Base-by-base conservation (phyloP, 345 rosid species). In the Ricinus communis region DNA sequence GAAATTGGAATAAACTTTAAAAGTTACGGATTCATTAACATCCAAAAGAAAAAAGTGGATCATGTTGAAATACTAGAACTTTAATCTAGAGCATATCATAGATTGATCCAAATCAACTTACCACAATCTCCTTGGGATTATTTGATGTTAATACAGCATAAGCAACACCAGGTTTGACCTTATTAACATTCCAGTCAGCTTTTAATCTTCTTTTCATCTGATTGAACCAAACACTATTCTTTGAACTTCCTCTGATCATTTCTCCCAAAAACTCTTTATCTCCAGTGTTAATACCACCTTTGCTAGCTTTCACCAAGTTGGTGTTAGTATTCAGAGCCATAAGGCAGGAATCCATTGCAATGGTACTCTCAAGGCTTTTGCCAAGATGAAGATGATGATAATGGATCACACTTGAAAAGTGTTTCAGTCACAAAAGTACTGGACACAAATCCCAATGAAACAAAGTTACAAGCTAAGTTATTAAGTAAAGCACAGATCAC, bases 141-240 rank as follows among this genome's bases (percentile, higher is more conserved):
- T 80, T 72, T 50, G 98, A 87, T 65, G 97, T 91, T 54, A 91
- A 80, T 76, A 94, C 71, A 8, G 97, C 85, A 61, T 24, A 80
- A 73, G 86, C 84, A 76, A 79, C 81, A 60, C 93, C 88, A 1
- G 90, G 86, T 43, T 71, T 86, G 74, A 67, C 21, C 74, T 74
- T 85, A 36, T 66, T 74, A 68, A 18, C 79, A 30, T 74, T 77
- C 71, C 75, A 76, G 55, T 79, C 80, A 57, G 71, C 65, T 81
- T 53, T 82, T 62, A 82, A 79, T 72, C 76, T 76, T 64, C 72
- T 77, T 41, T 62, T 68, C 36, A 78, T 76, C 62, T 65, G 83
- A 59, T 81, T 73, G 46, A 52, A 66, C 79, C 73, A 76, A 73
- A 61, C 57, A 66, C 65, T 71, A 57, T 65, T 75, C 27, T 75